Conservation (phyloP, 2,329 filamentous ascomycete species). For the Penicillium polonicum region DNA sequence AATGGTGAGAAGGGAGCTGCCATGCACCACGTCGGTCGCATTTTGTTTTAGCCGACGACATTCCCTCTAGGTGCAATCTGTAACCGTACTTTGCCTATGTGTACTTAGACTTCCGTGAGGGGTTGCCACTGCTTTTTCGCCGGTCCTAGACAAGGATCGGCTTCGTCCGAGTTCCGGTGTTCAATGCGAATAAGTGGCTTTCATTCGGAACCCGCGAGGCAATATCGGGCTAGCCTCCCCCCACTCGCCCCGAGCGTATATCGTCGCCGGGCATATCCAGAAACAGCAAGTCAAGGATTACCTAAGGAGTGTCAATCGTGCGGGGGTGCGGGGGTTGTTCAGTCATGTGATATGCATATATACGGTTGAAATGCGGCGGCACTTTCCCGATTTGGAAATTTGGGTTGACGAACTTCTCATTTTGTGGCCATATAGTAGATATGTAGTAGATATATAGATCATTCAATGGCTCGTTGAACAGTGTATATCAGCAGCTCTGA, state of each 20-base stretch:
- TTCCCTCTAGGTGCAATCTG: neutral
- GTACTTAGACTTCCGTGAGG: neutral
- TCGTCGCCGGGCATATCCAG: neutral
- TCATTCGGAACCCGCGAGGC: neutral
- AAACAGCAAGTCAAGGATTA: neutral
- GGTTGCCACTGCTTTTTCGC: neutral
- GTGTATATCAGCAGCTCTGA: neutral
- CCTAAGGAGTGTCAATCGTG: neutral
- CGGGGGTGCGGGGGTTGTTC: neutral
- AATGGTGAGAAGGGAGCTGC: neutral
- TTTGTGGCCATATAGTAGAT: neutral
- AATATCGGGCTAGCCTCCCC: neutral
- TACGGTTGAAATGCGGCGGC: neutral
- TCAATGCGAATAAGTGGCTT: no score
- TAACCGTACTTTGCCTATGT: neutral
- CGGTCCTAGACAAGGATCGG: neutral
- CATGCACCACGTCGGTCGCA: neutral
- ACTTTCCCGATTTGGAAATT: slow-evolving; percentile 3
- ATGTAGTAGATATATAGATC: slow-evolving; percentile 1
- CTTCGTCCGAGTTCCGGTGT: neutral
- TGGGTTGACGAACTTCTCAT: neutral
- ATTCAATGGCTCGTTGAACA: neutral
- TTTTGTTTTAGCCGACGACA: neutral
- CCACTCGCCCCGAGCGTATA: neutral
- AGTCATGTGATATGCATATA: neutral